Evolutionary conservation across 495 filamentous ascomycete genomes (phyloP).

Genomic region (Penicillium bovifimosum): DNA sequence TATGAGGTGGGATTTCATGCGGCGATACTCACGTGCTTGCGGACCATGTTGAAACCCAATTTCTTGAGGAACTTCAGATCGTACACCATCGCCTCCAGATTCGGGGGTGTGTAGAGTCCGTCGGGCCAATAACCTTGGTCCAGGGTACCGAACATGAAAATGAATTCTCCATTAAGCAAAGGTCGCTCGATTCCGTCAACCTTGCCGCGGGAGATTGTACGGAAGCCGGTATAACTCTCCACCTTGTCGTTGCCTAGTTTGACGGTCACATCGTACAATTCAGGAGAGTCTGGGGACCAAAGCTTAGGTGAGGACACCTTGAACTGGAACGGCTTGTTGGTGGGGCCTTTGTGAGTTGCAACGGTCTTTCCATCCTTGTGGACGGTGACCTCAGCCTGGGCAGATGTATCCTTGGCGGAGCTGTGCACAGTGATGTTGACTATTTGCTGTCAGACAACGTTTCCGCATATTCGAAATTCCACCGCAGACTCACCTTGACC

Average conservation of each 20-base stretch:
- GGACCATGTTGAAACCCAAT: slow-evolving; percentile 61
- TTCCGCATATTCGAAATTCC: neutral
- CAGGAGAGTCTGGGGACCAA: slow-evolving; percentile 58
- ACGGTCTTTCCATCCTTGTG: slow-evolving; percentile 36
- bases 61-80: slow-evolving; percentile 56
- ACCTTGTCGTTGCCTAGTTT: slow-evolving; percentile 50
- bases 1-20: neutral
- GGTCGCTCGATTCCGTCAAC: slow-evolving; percentile 56
- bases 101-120: slow-evolving; percentile 57
- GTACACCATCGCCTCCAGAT: slow-evolving; percentile 57
- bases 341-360: slow-evolving; percentile 32
- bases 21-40: slow-evolving; percentile 53
- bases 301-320: slow-evolving; percentile 44
- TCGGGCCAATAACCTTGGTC: slow-evolving; percentile 70
- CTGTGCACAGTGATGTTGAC: slow-evolving; percentile 48
- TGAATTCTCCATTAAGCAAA: slow-evolving; percentile 57
- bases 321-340: slow-evolving; percentile 48
- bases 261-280: slow-evolving; percentile 57
- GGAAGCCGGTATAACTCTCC: slow-evolving; percentile 61
- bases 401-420: slow-evolving; percentile 18
- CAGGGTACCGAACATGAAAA: slow-evolving; percentile 61
- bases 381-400: slow-evolving; percentile 39
- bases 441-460: slow-evolving; percentile 21
- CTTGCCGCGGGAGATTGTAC: slow-evolving; percentile 49
- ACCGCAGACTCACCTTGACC: slow-evolving; percentile 46